A percentile compares a stretch with the other conserved stretches of the same genome.
These are phyloP conservation scores for Middelhovenomyces tepae DNA, from an alignment of 805 yeast species.

Conservation along the genomic window DNA sequence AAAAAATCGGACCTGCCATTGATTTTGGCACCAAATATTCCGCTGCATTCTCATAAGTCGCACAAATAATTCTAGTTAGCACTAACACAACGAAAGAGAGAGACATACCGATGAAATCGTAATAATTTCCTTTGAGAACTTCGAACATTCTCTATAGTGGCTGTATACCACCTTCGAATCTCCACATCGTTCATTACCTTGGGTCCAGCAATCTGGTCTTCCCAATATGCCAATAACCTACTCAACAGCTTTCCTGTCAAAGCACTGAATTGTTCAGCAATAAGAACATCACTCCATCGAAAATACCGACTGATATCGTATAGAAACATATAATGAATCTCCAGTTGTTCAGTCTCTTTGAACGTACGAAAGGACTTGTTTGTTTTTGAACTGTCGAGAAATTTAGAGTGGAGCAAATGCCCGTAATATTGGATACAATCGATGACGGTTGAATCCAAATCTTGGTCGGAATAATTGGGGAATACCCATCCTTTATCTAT, in stretches of 20 bases:
- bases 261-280: constrained; percentile 61
- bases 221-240: constrained; percentile 60
- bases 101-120: constrained; percentile 49
- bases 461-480: constrained; percentile 51
- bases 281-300: constrained; percentile 70
- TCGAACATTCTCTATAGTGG: constrained; percentile 33
- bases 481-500: constrained; percentile 67
- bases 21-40: constrained; percentile 28
- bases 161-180: constrained; percentile 42
- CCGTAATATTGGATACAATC: constrained; percentile 68
- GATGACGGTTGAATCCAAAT: constrained; percentile 57
- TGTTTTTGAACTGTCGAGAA: constrained; percentile 53
- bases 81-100: neutral
- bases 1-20: constrained; percentile 43
- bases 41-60: constrained; percentile 65
- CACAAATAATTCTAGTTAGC: constrained; percentile 37
- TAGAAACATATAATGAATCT: constrained; percentile 70
- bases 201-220: constrained; percentile 63
- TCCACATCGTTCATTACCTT: constrained; percentile 33
- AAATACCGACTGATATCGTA: constrained; percentile 69
- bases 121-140: constrained; percentile 68
- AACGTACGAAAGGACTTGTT: constrained; percentile 60
- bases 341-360: constrained; percentile 86
- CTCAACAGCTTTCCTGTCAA: neutral
- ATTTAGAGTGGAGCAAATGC: constrained; percentile 61